phyloP scores from a whole-genome alignment of 495 filamentous ascomycete genomes.

The Penicillium cosmopolitanum region DNA sequence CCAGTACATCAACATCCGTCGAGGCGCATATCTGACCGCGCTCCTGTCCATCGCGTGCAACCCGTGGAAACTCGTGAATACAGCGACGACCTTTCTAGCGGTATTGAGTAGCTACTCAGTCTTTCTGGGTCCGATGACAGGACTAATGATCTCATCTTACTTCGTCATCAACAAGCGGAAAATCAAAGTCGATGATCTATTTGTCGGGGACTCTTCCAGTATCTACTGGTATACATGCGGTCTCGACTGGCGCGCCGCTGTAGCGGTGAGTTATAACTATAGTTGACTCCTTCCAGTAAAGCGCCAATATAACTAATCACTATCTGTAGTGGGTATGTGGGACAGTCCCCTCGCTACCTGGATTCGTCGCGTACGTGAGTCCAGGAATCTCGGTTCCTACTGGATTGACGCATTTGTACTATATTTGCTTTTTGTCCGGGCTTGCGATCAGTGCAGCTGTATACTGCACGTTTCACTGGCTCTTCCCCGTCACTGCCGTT shows the following conservation, averaged over 20 bases:
- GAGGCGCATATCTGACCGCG: slow-evolving; percentile 46
- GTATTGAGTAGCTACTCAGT: slow-evolving; percentile 54
- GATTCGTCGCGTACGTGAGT: slow-evolving; percentile 29
- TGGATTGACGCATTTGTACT: slow-evolving; percentile 29
- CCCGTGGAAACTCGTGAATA: slow-evolving; percentile 56
- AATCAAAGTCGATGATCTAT: slow-evolving; percentile 46
- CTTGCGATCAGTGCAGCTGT: slow-evolving; percentile 25
- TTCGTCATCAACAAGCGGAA: slow-evolving; percentile 41
- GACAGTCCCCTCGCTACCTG: slow-evolving; percentile 28
- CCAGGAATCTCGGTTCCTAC: slow-evolving; percentile 22
- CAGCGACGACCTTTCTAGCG: slow-evolving; percentile 49
- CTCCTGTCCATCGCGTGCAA: slow-evolving; percentile 50
- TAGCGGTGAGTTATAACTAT: slow-evolving; percentile 27
- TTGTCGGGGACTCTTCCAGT: slow-evolving; percentile 28
- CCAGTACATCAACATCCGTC: slow-evolving; percentile 53
- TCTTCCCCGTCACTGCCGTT: slow-evolving; percentile 17
- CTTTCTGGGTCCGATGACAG: slow-evolving; percentile 51
- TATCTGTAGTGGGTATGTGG: slow-evolving; percentile 29
- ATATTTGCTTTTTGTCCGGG: slow-evolving; percentile 32
- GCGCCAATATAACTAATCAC: too few relatives aligned
- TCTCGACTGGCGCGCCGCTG: slow-evolving; percentile 46
- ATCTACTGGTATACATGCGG: slow-evolving; percentile 47
- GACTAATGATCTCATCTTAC: slow-evolving; percentile 45
- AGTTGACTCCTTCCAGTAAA: too few relatives aligned
- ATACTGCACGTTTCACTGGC: slow-evolving; percentile 24